Base-by-base conservation (phyloP, 2,329 filamentous ascomycete species). In the Talaromyces islandicus region DNA sequence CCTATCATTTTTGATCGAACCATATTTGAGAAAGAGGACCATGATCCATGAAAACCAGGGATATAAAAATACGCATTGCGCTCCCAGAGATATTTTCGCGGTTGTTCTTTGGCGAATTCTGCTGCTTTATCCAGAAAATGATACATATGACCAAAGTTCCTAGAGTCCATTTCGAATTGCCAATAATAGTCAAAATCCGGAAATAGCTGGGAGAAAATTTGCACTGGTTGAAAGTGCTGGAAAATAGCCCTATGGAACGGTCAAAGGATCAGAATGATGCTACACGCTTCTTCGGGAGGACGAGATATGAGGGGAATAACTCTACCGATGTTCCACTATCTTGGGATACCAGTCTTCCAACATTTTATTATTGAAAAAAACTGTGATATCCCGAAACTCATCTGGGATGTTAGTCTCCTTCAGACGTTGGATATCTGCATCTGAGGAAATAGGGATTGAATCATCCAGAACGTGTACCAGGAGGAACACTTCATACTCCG, bases 51-150 rank as follows among this genome's bases (percentile, higher is more conserved):
- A 2, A 86, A 79, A 0, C 79, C 77, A 0, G 89, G 90, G 9
- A 92, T 85, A 70, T 91, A 93, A 75, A 92, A 93, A 63, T 88
- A 86, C 25, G 86, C 82, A 55, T 85, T 88, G 54, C 89, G 85
- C 71, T 93, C 90, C 90, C 90, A 93, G 10, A 91, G 79, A n/a
- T 85, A 84, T 62, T 85, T 83, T 29, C 89, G 84, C 1, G 87
- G 85, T 70, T 93, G 89, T 54, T 83, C 73, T 60, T 81, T 81
- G 1, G 87, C 85, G 86, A 89, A 93, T 52, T 80, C 77, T 14
- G 81, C 81, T 12, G 91, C 79, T 50, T 85, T 83, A 63, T 88
- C 81, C 64, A 93, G 87, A 9, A 54, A 54, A 30, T 54, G 51
- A 35, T 54, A 54, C 51, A 30, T 12, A 67, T 85, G 85, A 46